Conservation (phyloP, 495 filamentous ascomycete genomes). For the Lasiosphaeriaceae sp. region DNA sequence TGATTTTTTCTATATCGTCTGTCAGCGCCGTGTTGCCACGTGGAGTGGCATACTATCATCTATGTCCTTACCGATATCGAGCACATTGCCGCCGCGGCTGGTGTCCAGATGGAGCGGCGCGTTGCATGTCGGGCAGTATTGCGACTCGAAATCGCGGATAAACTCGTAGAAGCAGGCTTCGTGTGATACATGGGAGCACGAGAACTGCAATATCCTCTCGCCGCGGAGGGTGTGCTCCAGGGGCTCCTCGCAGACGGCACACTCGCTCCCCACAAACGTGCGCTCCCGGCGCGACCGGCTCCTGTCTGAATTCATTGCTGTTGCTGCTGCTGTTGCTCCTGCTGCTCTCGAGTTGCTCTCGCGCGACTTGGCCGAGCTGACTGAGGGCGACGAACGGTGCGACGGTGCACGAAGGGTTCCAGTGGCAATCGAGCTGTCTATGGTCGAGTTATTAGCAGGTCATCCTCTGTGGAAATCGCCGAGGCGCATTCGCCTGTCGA, state of each 20-base stretch:
- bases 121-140: constrained; percentile 94
- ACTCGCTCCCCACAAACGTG: constrained; percentile 92
- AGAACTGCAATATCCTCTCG: constrained; percentile 93
- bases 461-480: constrained; percentile 13
- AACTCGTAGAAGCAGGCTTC: constrained; percentile 99
- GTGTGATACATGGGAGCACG: constrained; percentile 92
- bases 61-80: constrained; percentile 71
- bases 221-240: constrained; percentile 94
- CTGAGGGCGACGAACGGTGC: constrained; percentile 39
- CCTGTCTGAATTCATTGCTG: constrained; percentile 67
- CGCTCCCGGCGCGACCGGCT: constrained; percentile 80
- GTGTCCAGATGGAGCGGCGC: constrained; percentile 90
- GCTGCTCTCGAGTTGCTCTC: constrained; percentile 31
- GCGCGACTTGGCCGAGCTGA: constrained; percentile 36
- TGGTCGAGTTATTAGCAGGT: constrained; percentile 16
- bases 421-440: constrained; percentile 37
- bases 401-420: constrained; percentile 40
- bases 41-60: neutral
- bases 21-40: constrained; percentile 9
- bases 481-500: constrained; percentile 1
- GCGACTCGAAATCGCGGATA: constrained; percentile 90
- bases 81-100: constrained; percentile 88
- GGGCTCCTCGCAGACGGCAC: constrained; percentile 95
- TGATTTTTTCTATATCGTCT: constrained; percentile 74
- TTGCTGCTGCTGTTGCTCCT: too few species aligned